phyloP scores from a whole-genome alignment of 2,329 filamentous ascomycete species.

The Fusarium aywerte region DNA sequence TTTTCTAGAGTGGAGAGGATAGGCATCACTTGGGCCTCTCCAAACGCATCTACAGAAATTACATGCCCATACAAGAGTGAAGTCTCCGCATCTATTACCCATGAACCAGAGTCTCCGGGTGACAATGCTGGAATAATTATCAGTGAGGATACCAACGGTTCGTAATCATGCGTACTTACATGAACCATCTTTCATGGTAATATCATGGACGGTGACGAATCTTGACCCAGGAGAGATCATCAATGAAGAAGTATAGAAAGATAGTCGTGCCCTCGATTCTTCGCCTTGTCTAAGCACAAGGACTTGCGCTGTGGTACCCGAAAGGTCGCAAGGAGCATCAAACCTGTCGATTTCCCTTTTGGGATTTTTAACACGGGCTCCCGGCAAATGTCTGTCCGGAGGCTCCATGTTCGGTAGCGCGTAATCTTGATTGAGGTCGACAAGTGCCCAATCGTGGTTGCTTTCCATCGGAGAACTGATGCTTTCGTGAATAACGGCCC shows the following conservation, averaged over 20 bases:
- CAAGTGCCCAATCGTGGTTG: background rate
- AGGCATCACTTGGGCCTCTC: conserved; percentile 1
- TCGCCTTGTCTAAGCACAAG: background rate
- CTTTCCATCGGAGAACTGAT: accelerated
- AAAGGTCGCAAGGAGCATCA: accelerated
- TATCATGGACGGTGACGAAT: background rate
- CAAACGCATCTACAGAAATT: background rate
- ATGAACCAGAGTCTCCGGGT: background rate
- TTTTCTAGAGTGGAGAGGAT: background rate
- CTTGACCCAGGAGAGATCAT: background rate
- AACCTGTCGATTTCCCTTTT: accelerated
- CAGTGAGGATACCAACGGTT: accelerated
- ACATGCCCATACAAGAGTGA: background rate
- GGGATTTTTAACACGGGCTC: background rate
- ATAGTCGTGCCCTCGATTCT: background rate
- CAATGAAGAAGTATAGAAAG: background rate
- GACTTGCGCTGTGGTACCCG: background rate
- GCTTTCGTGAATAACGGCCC: background rate
- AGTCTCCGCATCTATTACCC: background rate
- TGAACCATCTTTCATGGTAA: background rate
- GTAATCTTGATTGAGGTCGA: background rate
- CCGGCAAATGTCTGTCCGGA: background rate
- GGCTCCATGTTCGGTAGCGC: background rate
- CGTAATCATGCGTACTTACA: background rate
- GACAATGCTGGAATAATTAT: background rate